Evolutionary conservation across 164 flowering plant genomes (phyloP).

Genomic region (Nymphaea thermarum): DNA sequence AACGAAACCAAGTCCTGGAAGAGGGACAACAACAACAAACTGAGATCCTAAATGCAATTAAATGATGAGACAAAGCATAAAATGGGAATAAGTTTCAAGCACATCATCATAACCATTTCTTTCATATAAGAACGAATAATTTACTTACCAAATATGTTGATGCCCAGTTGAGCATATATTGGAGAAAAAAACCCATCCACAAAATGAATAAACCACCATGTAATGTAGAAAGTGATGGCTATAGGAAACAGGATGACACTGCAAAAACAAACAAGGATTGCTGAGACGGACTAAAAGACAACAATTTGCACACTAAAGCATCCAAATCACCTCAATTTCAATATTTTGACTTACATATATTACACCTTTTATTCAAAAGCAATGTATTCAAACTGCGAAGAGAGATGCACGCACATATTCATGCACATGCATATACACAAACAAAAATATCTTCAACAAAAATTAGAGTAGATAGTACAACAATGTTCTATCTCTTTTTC

Average conservation of each 20-base stretch:
- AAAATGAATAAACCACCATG: constrained; percentile 84
- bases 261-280: constrained; percentile 15
- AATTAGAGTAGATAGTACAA: no score
- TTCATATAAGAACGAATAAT: neutral
- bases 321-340: neutral
- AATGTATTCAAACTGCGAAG: neutral
- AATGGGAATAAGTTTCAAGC: neutral
- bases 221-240: constrained; percentile 67
- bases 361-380: neutral
- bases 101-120: neutral
- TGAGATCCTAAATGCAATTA: neutral
- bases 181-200: constrained; percentile 79
- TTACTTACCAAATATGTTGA: constrained; percentile 61
- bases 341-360: neutral
- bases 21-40: neutral
- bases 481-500: no score
- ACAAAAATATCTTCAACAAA: neutral
- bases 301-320: neutral
- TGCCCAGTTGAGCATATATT: constrained; percentile 73
- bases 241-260: constrained; percentile 76
- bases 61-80: neutral
- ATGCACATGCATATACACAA: neutral
- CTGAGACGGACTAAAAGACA: neutral
- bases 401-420: neutral
- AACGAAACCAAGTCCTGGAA: constrained; percentile 24